Conservation (phyloP, 805 yeast species). For the Lachancea lanzarotensis region DNA sequence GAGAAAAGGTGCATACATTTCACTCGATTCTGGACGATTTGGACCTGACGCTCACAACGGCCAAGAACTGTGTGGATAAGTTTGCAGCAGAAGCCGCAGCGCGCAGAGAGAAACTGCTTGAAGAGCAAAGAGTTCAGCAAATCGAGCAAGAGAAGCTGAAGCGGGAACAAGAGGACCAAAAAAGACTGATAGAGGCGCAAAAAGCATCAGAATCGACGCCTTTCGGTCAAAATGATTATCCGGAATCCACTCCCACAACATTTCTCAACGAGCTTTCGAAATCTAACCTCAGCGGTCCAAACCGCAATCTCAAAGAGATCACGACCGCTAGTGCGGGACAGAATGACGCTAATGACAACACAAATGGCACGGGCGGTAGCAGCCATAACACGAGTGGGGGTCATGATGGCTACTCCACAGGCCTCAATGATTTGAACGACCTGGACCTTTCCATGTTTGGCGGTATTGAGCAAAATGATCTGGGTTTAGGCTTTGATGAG, state of each 20-base stretch:
- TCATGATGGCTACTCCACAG: conserved; percentile 6
- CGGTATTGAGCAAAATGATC: conserved; percentile 29
- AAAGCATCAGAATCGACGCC: neutral
- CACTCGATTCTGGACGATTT: conserved; percentile 29
- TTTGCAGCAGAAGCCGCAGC: conserved; percentile 25
- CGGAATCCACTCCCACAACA: conserved; percentile 7
- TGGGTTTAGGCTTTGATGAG: conserved; percentile 19
- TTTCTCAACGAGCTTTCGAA: conserved; percentile 6
- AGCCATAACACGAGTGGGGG: neutral
- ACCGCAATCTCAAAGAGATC: neutral
- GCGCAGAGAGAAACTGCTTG: conserved; percentile 17
- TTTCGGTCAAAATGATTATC: neutral
- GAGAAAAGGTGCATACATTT: conserved; percentile 25
- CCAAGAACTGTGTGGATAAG: conserved; percentile 26
- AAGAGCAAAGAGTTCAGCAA: conserved; percentile 26
- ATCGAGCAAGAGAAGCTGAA: conserved; percentile 20
- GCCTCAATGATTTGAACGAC: conserved; percentile 20
- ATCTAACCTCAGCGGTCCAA: neutral
- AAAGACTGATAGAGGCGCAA: conserved; percentile 1
- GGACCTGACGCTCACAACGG: conserved; percentile 24
- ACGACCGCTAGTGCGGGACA: neutral
- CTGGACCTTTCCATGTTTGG: conserved; percentile 30
- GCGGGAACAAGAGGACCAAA: conserved; percentile 4
- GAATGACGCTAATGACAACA: neutral
- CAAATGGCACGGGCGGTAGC: neutral